These are phyloP conservation scores for Lipomyces spencermartinsiae DNA, from an alignment of 805 yeast species.

Conservation along the genomic window DNA sequence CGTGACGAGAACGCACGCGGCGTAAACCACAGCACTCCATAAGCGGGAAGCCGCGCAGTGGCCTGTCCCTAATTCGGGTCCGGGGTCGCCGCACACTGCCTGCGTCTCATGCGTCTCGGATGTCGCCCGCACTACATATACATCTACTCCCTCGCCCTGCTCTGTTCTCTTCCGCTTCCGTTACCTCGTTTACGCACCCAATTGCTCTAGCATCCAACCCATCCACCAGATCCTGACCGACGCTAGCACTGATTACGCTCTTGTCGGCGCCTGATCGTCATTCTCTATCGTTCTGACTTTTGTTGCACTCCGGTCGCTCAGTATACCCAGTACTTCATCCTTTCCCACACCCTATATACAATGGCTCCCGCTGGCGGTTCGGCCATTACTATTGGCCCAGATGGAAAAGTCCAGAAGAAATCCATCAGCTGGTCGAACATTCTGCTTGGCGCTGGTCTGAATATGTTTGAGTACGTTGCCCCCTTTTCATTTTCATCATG, in stretches of 20 bases:
- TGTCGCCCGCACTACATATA: not conserved
- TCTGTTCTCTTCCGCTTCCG: not conserved
- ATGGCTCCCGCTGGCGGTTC: slow-evolving; percentile 18
- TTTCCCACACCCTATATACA: not conserved
- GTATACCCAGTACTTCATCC: not conserved
- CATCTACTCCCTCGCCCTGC: not conserved
- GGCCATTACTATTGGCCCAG: slow-evolving; percentile 2
- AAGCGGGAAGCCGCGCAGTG: not conserved
- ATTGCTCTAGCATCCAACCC: not conserved
- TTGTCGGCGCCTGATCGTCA: not conserved
- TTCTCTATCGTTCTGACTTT: not conserved
- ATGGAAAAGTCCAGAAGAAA: slow-evolving; percentile 62
- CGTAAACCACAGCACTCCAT: not conserved
- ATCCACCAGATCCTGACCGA: not conserved
- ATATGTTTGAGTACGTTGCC: slow-evolving; percentile 69
- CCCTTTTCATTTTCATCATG: not conserved
- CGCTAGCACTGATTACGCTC: not conserved
- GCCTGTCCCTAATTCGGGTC: not conserved
- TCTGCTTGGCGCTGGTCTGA: slow-evolving; percentile 89
- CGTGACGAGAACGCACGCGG: not conserved
- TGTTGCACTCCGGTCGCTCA: not conserved
- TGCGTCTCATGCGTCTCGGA: not conserved
- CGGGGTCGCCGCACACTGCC: not conserved
- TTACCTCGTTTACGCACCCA: not conserved
- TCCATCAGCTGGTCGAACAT: slow-evolving; percentile 89